These are phyloP conservation scores for Persicaria maculosa DNA, from an alignment of 148 eudicot genomes.

Conservation along the genomic window DNA sequence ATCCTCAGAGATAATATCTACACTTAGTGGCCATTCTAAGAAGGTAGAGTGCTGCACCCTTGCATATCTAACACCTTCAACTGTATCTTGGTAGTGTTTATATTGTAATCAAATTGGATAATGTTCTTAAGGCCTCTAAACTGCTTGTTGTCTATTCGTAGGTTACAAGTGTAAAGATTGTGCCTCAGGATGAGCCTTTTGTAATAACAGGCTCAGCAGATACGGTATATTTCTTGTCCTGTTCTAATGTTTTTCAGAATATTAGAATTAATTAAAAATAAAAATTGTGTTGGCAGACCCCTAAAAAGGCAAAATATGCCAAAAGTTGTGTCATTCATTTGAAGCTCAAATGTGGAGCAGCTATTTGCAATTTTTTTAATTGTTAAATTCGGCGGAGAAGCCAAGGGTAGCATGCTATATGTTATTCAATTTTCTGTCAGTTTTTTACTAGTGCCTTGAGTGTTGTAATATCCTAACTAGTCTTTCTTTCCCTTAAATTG, in stretches of 20 bases:
- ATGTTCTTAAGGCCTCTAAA: not conserved
- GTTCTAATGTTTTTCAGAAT: not conserved
- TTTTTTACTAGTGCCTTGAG: not conserved
- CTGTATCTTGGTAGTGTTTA: not conserved
- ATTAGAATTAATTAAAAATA: too few relatives aligned
- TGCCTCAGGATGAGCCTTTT: conserved; percentile 47
- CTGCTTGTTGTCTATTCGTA: conserved; percentile 14
- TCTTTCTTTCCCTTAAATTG: not conserved
- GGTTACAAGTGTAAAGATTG: conserved; percentile 82
- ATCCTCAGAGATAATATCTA: conserved; percentile 74
- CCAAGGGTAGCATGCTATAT: not conserved
- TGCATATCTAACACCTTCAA: not conserved
- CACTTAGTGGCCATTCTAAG: conserved; percentile 95
- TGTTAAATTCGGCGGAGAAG: not conserved
- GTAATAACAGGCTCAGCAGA: conserved; percentile 89
- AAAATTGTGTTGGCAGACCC: too few relatives aligned
- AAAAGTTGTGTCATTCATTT: too few relatives aligned
- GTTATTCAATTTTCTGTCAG: not conserved
- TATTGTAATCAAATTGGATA: not conserved
- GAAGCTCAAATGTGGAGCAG: too few relatives aligned
- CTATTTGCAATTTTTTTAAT: not conserved
- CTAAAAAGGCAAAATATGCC: too few relatives aligned
- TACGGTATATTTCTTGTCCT: conserved; percentile 40
- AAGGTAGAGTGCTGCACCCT: conserved; percentile 36
- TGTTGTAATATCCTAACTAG: not conserved